These are phyloP conservation scores for Hymenoscyphus linearis DNA, from an alignment of 2,329 filamentous ascomycete genomes.

Conservation along the genomic window DNA sequence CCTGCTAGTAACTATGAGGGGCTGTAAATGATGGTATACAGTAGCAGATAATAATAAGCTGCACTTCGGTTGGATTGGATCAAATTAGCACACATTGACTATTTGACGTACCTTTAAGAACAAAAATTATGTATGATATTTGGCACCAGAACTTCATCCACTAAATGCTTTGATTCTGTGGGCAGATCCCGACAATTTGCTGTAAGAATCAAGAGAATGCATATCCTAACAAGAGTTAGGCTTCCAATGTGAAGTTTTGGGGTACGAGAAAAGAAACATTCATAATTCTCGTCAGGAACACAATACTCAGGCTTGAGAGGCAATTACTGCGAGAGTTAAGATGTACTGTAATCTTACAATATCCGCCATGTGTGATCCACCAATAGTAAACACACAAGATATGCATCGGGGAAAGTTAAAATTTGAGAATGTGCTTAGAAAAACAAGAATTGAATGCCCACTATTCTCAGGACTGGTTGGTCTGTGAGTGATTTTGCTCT, in stretches of 20 bases:
- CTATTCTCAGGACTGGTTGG: no score
- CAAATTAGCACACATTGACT: neutral
- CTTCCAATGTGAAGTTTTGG: neutral
- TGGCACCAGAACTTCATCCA: neutral
- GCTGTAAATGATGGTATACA: neutral
- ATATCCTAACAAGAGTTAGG: neutral
- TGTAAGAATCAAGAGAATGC: neutral
- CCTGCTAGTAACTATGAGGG: no score
- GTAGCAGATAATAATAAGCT: neutral
- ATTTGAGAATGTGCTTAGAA: neutral
- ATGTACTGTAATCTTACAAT: no score
- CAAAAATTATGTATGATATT: neutral
- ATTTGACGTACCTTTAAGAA: neutral
- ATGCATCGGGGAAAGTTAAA: neutral
- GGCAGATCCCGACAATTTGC: neutral
- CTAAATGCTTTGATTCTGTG: neutral
- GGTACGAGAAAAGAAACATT: no score
- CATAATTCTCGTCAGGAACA: neutral
- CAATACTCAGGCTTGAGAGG: neutral
- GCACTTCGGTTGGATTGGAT: neutral
- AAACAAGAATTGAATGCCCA: neutral
- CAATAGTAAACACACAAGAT: neutral
- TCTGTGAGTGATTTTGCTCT: neutral
- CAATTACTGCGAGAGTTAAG: conserved; percentile 1
- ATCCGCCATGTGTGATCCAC: neutral